Base-by-base conservation (phyloP, 108 stramenopile genomes). In the Schizochytrium sp. region DNA sequence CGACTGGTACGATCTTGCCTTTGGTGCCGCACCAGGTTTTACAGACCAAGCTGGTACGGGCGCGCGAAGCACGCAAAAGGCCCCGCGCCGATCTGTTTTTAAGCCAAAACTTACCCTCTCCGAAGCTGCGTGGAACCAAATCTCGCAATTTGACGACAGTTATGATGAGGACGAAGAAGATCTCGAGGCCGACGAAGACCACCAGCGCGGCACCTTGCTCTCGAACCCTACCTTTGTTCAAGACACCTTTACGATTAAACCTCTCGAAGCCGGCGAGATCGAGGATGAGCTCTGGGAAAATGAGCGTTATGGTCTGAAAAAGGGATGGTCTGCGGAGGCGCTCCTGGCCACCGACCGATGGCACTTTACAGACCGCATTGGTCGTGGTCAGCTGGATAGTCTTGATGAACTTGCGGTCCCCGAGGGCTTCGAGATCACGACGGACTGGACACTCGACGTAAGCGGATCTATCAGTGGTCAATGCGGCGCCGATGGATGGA, bases 251-350 rank as follows among this genome's bases (percentile, higher is more conserved):
- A 83, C 76, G 6, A 43, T 53, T 3, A 53, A 23, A 1, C 76
- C 76, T 6, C 76, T 83, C n/a, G 48, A 83, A 4, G 43, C 45
- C 51, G 45, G n/a, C 12, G 76, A 83, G 76, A 83, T 83, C 28
- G 76, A 83, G 51, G 76, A 83, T 53, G 76, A 83, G 51, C 48
- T 83, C 48, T 83, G 76, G 76, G 76, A 83, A 23, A 83, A 83
- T 4, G 76, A 83, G 51, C 45, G 76, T 18, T 83, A 53, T 12
- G 48, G 51, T 23, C 28, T 83, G 76, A 83, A 83, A 83, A 83
- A 23, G 19, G 76, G 76, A 16, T 83, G 76, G 76, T 18, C 43
- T 23, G 45, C 48, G 14, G 51, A 83, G 10, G 12, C 48, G 6
- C 51, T 83, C n/a, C 6, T 83, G 0, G n/a, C 76, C 23, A 83